Evolutionary conservation across 1,284 basidiomycete species (phyloP).

Genomic region (Boletus mariae): DNA sequence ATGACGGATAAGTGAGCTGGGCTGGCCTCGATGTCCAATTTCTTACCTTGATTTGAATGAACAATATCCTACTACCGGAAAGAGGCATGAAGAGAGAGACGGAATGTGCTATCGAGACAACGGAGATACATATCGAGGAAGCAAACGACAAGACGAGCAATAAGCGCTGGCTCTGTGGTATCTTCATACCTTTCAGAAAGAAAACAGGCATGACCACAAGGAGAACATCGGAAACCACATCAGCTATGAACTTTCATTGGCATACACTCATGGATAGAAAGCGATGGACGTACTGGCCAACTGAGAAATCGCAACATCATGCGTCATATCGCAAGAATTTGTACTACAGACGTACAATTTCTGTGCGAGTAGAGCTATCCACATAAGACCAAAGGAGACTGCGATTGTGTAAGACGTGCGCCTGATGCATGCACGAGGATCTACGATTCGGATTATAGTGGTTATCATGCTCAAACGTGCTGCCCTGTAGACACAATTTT

Average conservation of each 20-base stretch:
- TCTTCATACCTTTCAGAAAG: constrained; percentile 14
- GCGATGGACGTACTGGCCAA: constrained; percentile 10
- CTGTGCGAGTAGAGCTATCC: constrained; percentile 4
- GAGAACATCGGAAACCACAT: constrained; percentile 28
- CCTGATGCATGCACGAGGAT: not conserved
- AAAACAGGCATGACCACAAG: constrained; percentile 13
- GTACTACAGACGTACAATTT: constrained; percentile 10
- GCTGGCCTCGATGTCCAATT: not conserved
- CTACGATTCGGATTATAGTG: constrained; percentile 10
- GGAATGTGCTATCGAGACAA: constrained; percentile 10
- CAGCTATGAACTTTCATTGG: constrained; percentile 11
- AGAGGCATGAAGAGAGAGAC: constrained; percentile 5
- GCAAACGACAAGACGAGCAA: constrained; percentile 18
- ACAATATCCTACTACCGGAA: constrained; percentile 2
- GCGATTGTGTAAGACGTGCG: constrained; percentile 5
- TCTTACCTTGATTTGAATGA: constrained; percentile 20
- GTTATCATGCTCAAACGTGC: constrained; percentile 20
- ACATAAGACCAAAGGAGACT: constrained; percentile 15
- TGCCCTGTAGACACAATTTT: constrained; percentile 4
- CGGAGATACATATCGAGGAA: constrained; percentile 19
- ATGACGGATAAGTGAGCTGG: not conserved
- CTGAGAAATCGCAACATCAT: constrained; percentile 10
- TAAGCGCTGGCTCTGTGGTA: constrained; percentile 14
- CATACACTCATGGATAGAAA: not conserved
- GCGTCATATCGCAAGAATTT: not conserved